These are phyloP conservation scores for Rubroshorea leprosula DNA, from an alignment of 345 rosid genomes.

Conservation along the genomic window DNA sequence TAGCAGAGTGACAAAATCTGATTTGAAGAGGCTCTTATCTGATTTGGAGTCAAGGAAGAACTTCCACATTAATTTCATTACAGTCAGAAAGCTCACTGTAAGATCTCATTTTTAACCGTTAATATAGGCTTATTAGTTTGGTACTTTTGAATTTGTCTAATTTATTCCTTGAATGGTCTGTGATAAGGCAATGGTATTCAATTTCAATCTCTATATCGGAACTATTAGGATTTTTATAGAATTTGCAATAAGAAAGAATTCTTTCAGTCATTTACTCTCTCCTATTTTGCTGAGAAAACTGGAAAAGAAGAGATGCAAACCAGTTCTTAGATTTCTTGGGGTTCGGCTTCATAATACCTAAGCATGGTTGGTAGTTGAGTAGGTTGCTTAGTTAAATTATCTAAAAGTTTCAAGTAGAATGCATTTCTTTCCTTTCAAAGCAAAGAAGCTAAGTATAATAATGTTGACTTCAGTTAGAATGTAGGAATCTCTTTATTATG, in stretches of 20 bases:
- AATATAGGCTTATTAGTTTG: too few relatives aligned
- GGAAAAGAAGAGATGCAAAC: not conserved
- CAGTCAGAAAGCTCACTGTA: constrained; percentile 92
- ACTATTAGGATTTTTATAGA: not conserved
- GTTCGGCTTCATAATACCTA: too few relatives aligned
- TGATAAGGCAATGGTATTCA: too few relatives aligned
- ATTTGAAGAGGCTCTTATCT: constrained; percentile 71
- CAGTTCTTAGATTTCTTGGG: too few relatives aligned
- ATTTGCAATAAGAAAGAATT: constrained; percentile 3
- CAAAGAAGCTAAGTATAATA: too few relatives aligned
- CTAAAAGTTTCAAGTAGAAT: not conserved
- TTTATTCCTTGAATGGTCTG: too few relatives aligned
- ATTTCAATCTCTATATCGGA: too few relatives aligned
- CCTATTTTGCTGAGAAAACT: not conserved
- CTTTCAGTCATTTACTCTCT: not conserved
- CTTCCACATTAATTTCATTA: constrained; percentile 61
- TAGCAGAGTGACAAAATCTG: constrained; percentile 81
- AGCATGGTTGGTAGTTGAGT: too few relatives aligned
- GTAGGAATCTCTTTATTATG: not conserved
- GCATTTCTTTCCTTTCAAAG: not conserved
- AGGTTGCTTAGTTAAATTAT: not conserved
- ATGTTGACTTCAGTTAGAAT: not conserved
- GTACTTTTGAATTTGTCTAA: too few relatives aligned
- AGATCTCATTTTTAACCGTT: constrained; percentile 8
- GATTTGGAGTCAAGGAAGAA: constrained; percentile 92